Conservation (phyloP, 2,329 filamentous ascomycete genomes). For the Ceratocystis papillata region DNA sequence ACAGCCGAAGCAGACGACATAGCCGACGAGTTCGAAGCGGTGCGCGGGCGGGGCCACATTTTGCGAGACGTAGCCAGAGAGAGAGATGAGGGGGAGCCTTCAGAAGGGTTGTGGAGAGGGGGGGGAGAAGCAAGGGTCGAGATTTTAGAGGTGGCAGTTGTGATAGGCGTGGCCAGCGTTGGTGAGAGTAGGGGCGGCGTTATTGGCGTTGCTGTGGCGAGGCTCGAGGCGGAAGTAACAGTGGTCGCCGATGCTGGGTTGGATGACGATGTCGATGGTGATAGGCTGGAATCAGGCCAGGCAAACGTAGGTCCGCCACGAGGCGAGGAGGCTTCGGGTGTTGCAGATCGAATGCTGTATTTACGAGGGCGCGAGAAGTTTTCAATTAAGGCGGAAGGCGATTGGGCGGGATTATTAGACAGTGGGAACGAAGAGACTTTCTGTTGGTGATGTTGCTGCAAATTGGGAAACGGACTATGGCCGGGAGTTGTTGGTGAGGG, state of each 20-base stretch:
- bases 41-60: constrained; percentile 22
- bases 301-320: constrained; percentile 20
- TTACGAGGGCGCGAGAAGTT: constrained; percentile 53
- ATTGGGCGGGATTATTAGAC: not conserved
- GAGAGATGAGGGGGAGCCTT: too few relatives aligned
- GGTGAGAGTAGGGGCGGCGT: not conserved
- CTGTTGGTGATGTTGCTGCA: constrained; percentile 24
- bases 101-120: not conserved
- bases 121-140: not conserved
- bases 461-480: not conserved
- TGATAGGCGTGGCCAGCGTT: not conserved
- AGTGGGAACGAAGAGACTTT: not conserved
- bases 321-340: constrained; percentile 16
- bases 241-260: not conserved
- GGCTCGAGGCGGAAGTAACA: not conserved
- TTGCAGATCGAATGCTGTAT: constrained; percentile 36
- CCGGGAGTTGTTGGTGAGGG: constrained; percentile 7
- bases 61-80: not conserved
- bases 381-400: constrained; percentile 33
- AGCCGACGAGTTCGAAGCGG: constrained; percentile 38
- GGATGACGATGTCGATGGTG: not conserved
- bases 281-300: constrained; percentile 1
- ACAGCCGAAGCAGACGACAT: constrained; percentile 34
- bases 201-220: not conserved
- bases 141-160: not conserved